These are phyloP conservation scores for Septoria petroselini DNA, from an alignment of 2,329 filamentous ascomycete genomes.

Conservation along the genomic window DNA sequence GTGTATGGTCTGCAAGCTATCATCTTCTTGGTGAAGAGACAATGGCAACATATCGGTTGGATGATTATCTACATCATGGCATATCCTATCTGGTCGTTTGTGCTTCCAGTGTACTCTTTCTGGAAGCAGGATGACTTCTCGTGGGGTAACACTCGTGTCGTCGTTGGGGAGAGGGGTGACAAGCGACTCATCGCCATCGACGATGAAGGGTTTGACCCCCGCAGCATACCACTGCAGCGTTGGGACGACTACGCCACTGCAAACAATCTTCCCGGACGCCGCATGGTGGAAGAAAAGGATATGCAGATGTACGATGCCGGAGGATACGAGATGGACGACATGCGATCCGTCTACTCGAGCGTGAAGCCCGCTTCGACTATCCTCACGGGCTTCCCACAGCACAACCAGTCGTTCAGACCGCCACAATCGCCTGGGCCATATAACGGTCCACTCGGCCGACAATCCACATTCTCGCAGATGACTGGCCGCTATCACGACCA, in stretches of 20 bases:
- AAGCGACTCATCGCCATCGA: slow-evolving; percentile 85
- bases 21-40: slow-evolving; percentile 93
- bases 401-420: slow-evolving; percentile 52
- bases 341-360: slow-evolving; percentile 93
- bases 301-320: slow-evolving; percentile 38
- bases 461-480: slow-evolving; percentile 63
- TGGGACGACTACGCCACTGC: slow-evolving; percentile 93
- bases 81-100: slow-evolving; percentile 87
- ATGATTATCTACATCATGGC: slow-evolving; percentile 99
- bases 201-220: slow-evolving; percentile 83
- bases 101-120: slow-evolving; percentile 94
- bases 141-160: slow-evolving; percentile 97
- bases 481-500: slow-evolving; percentile 59
- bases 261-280: slow-evolving; percentile 88
- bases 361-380: slow-evolving; percentile 83
- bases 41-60: slow-evolving; percentile 99
- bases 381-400: slow-evolving; percentile 72
- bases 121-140: slow-evolving; percentile 99
- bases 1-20: slow-evolving; percentile 95
- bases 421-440: slow-evolving; percentile 77
- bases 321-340: slow-evolving; percentile 95
- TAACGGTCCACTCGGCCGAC: slow-evolving; percentile 59
- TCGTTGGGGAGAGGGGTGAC: slow-evolving; percentile 87
- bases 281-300: slow-evolving; percentile 43
- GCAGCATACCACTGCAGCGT: slow-evolving; percentile 86